Base-by-base conservation (phyloP, 768 basidiomycete genomes). In the Leccinum truebloodii region DNA sequence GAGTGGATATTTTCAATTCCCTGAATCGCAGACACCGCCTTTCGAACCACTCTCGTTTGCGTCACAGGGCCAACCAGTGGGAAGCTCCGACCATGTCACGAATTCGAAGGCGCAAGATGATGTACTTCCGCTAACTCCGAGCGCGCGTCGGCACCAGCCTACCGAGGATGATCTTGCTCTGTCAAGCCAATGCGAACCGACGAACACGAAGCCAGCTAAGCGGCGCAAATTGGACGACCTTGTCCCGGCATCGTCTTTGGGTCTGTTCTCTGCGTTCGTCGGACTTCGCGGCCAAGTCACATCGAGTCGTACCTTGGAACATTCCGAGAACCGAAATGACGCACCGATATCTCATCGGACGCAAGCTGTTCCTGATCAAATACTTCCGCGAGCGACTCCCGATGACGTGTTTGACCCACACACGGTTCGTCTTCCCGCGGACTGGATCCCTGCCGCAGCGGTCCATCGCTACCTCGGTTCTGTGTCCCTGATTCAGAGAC, bases 401-500 rank as follows among this genome's bases (percentile, higher is more conserved):
- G 65, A 71, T 37, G 79, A 80, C 35, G 62, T 86, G 16, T 73
- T 76, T 54, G 72, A 78, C 63, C 60, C 67, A 39, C 76, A 78
- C 60, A 86, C 86, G 16, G 69, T 87, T 30, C 68, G 68, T 41
- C 69, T 82, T 46, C 80, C 81, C 7, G 62, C 71, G 6, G 54
- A 64, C 14, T 67, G 74, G 71, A 53, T 55, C 13, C 60, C 64
- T 35, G 78, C 81, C n/a, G 55, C 60, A 13, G 69, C 67, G 20
- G 50, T 68, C 18, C 89, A 92, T 69, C 81, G 79, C 28, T 93
- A 92, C 67, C 77, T 93, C 73, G 84, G 83, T 16, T 92, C 89
- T 30, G 69, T 92, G 61, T 78, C 84, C 30, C 63, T 91, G 20
- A 77, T 92, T 7, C 91, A 92, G 70, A 87, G 86, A 63, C 86